Evolutionary conservation across 805 yeast genomes (phyloP).

Genomic region (Isabelozyma rhagii): DNA sequence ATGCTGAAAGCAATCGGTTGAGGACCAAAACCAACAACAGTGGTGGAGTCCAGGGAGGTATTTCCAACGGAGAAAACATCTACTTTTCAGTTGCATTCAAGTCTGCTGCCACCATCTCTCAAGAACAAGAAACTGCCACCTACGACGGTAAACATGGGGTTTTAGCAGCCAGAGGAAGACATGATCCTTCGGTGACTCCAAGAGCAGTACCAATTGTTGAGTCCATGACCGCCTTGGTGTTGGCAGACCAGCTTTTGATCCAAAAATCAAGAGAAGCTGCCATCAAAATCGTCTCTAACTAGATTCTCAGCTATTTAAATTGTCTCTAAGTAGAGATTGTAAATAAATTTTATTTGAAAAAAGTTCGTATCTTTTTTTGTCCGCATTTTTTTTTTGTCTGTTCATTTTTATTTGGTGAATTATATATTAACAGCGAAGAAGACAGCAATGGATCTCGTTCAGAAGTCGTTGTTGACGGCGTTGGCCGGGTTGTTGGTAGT

Average conservation of each 20-base stretch:
- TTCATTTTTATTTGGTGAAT: neutral
- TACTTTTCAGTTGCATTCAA: constrained; percentile 95
- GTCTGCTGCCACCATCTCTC: constrained; percentile 96
- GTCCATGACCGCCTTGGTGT: constrained; percentile 94
- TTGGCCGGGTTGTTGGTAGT: constrained; percentile 25
- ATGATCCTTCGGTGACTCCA: constrained; percentile 97
- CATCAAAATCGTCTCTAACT: constrained; percentile 8
- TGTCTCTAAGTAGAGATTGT: neutral
- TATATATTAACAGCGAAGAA: too few species aligned
- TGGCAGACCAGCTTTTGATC: constrained; percentile 80
- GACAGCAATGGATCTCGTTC: constrained; percentile 25
- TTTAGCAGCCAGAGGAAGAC: constrained; percentile 95
- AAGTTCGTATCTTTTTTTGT: neutral
- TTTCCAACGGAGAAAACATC: constrained; percentile 91
- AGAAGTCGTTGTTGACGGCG: constrained; percentile 18
- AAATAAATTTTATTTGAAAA: too few species aligned
- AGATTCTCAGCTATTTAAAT: neutral
- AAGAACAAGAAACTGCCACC: constrained; percentile 84
- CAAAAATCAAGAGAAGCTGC: constrained; percentile 75
- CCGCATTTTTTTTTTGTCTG: neutral
- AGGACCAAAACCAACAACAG: constrained; percentile 89
- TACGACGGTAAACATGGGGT: constrained; percentile 88
- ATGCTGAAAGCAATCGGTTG: constrained; percentile 56
- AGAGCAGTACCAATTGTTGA: constrained; percentile 98
- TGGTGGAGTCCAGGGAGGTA: constrained; percentile 99